phyloP scores from a whole-genome alignment of 768 basidiomycete genomes.

The Daedaleopsis sinensis region DNA sequence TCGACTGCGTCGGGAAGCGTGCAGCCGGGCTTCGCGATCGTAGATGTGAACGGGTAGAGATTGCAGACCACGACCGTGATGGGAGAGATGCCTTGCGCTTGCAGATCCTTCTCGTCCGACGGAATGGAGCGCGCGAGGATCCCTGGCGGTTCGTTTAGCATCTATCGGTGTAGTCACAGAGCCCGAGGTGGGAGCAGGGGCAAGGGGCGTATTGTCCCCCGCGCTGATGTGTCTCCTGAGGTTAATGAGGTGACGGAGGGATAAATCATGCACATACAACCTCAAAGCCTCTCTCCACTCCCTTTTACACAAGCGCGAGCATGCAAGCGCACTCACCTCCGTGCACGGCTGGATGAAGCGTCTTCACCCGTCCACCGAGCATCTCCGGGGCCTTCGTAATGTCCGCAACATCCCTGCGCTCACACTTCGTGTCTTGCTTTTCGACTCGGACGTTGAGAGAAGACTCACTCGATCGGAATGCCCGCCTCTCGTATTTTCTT shows the following conservation, averaged over 20 bases:
- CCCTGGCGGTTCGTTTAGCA: constrained; percentile 46
- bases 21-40: constrained; percentile 86
- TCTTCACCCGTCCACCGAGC: constrained; percentile 98
- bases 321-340: constrained; percentile 62
- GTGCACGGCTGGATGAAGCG: constrained; percentile 96
- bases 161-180: background rate
- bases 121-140: constrained; percentile 93
- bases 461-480: constrained; percentile 82
- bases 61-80: constrained; percentile 99
- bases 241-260: too few relatives aligned
- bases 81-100: constrained; percentile 81
- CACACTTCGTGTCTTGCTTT: background rate
- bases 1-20: constrained; percentile 93
- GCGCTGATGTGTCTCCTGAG: too few relatives aligned
- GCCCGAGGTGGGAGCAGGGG: too few relatives aligned
- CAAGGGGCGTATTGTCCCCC: too few relatives aligned
- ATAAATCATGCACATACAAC: too few relatives aligned
- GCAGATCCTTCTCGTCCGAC: constrained; percentile 87
- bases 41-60: constrained; percentile 94
- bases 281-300: too few relatives aligned
- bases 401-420: constrained; percentile 87
- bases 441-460: background rate
- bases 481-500: constrained; percentile 96
- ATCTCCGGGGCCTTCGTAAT: constrained; percentile 99
- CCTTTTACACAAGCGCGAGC: background rate